phyloP scores from a whole-genome alignment of 441 rosid species.

The Iberis amara region DNA sequence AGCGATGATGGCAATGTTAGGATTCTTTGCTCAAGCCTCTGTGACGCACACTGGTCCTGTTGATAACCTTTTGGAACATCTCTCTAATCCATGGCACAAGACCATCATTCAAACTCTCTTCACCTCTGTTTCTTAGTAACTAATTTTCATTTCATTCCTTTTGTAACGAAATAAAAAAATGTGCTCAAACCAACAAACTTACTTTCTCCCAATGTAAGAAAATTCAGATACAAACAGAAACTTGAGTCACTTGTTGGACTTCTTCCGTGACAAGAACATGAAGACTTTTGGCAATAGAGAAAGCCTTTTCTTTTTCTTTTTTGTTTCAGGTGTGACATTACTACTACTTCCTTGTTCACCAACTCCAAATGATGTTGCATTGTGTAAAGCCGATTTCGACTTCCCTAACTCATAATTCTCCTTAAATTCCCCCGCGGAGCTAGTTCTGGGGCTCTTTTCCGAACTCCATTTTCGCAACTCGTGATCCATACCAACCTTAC shows the following conservation, averaged over 20 bases:
- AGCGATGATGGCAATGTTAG: slow-evolving; percentile 89
- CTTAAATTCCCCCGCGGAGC: slow-evolving; percentile 33
- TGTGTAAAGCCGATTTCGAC: slow-evolving; percentile 24
- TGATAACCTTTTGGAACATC: slow-evolving; percentile 79
- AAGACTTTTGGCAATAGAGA: slow-evolving; percentile 58
- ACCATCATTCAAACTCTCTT: slow-evolving; percentile 74
- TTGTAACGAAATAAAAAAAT: no score
- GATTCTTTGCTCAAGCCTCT: slow-evolving; percentile 83
- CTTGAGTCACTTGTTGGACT: slow-evolving; percentile 34
- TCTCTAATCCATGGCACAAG: slow-evolving; percentile 83
- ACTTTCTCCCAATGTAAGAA: no score
- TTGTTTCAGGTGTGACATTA: slow-evolving; percentile 40
- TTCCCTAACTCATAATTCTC: slow-evolving; percentile 19
- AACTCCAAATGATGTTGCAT: slow-evolving; percentile 20
- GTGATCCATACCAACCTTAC: slow-evolving; percentile 68
- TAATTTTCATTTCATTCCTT: neutral
- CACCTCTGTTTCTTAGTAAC: slow-evolving; percentile 39
- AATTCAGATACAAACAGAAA: neutral
- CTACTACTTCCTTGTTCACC: slow-evolving; percentile 28
- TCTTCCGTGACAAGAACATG: slow-evolving; percentile 60
- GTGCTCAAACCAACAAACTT: no score
- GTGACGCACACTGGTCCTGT: slow-evolving; percentile 84
- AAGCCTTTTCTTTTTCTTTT: slow-evolving; percentile 70
- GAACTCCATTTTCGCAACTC: slow-evolving; percentile 85
- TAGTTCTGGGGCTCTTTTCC: slow-evolving; percentile 44